phyloP scores from a whole-genome alignment of 2,329 filamentous ascomycete genomes.

The Sporothrix protearum region DNA sequence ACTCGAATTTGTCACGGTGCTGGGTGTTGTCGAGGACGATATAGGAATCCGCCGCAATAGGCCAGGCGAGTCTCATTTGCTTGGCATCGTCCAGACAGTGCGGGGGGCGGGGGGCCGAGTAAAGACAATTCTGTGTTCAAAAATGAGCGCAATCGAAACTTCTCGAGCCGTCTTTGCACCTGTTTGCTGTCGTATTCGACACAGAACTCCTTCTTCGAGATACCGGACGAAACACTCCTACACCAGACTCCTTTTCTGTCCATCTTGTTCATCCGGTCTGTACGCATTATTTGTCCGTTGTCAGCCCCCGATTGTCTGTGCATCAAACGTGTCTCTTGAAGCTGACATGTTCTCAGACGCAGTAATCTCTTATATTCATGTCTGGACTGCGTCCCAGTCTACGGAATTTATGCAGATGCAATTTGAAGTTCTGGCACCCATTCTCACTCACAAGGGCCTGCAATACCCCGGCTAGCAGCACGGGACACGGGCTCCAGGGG shows the following conservation, averaged over 20 bases:
- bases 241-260: no score
- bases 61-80: background rate
- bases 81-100: constrained; percentile 2
- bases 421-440: background rate
- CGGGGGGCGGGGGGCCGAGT: no score
- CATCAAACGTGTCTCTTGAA: background rate
- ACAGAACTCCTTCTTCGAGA: background rate
- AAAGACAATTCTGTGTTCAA: no score
- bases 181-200: background rate
- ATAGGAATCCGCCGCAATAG: background rate
- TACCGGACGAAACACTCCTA: background rate
- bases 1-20: background rate
- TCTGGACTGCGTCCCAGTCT: background rate
- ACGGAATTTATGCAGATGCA: background rate
- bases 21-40: background rate
- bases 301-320: background rate
- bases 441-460: background rate
- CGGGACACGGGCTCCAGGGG: background rate
- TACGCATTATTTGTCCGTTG: background rate
- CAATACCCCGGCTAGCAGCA: background rate
- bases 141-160: background rate
- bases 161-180: background rate
- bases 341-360: background rate
- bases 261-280: background rate
- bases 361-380: background rate